Evolutionary conservation across 164 flowering plant genomes (phyloP).

Genomic region (Piper betle): DNA sequence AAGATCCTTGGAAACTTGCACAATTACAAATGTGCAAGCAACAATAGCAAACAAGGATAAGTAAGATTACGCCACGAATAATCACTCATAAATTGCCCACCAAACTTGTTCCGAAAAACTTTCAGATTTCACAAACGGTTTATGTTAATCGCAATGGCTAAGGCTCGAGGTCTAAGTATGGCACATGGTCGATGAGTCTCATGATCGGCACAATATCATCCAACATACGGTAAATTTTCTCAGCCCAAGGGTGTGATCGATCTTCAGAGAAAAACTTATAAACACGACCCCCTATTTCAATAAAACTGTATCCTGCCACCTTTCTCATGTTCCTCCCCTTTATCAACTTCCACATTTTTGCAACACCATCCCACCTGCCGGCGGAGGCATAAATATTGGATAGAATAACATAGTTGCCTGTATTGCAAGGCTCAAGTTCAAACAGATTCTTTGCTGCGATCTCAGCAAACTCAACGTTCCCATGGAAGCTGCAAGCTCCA

Average conservation of each 20-base stretch:
- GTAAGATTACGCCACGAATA: too few species aligned
- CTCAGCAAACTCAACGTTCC: constrained; percentile 56
- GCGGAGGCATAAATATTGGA: constrained; percentile 69
- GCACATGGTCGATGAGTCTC: constrained; percentile 16
- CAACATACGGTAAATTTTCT: constrained; percentile 40
- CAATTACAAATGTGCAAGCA: too few species aligned
- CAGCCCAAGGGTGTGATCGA: constrained; percentile 41
- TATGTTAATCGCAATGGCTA: constrained; percentile 3
- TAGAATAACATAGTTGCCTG: constrained; percentile 78
- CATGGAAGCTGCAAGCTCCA: constrained; percentile 73
- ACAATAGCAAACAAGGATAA: too few species aligned
- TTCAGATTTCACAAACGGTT: too few species aligned
- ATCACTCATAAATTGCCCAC: too few species aligned
- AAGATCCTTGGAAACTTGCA: too few species aligned
- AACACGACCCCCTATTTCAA: constrained; percentile 48
- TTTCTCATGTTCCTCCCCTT: constrained; percentile 43
- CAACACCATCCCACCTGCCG: constrained; percentile 62
- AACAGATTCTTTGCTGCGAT: constrained; percentile 53
- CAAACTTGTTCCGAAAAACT: too few species aligned
- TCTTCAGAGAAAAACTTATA: constrained; percentile 70
- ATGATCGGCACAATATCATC: constrained; percentile 30
- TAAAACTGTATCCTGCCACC: constrained; percentile 65
- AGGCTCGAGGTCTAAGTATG: constrained; percentile 11
- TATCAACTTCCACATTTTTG: constrained; percentile 54
- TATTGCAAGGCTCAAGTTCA: constrained; percentile 70